Evolutionary conservation across 257 asterid genomes (phyloP).

Genomic region (Marsdenia floribunda): DNA sequence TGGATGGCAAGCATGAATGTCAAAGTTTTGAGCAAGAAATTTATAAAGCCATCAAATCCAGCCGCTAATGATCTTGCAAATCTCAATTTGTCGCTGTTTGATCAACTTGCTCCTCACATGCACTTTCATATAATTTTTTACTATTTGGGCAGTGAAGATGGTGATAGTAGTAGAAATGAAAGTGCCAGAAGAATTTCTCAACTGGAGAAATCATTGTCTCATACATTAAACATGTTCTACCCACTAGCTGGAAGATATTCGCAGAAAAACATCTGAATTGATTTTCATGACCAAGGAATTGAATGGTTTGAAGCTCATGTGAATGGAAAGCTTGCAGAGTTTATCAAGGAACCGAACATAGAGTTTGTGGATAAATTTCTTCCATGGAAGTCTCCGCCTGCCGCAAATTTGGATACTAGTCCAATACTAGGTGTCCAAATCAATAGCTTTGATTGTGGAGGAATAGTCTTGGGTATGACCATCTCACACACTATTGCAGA

Average conservation of each 20-base stretch:
- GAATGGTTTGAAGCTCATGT: constrained; percentile 18
- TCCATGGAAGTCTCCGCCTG: constrained; percentile 9
- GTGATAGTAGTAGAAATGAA: neutral
- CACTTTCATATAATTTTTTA: constrained; percentile 7
- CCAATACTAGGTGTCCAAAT: constrained; percentile 17
- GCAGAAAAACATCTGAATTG: constrained; percentile 7
- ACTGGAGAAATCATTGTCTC: constrained; percentile 19
- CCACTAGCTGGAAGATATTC: constrained; percentile 24
- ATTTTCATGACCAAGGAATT: constrained; percentile 26
- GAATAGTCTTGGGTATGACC: constrained; percentile 10
- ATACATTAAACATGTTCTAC: constrained; percentile 12
- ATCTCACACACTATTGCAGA: constrained; percentile 20
- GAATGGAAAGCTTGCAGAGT: constrained; percentile 1
- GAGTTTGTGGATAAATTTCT: constrained; percentile 11
- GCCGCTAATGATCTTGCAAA: constrained; percentile 17
- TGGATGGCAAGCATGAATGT: constrained; percentile 9
- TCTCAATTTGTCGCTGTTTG: constrained; percentile 16
- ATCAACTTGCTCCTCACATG: constrained; percentile 17
- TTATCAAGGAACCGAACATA: neutral
- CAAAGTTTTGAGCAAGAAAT: constrained; percentile 15
- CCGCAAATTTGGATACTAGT: neutral
- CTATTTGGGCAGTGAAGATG: constrained; percentile 1
- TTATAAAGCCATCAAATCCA: constrained; percentile 24
- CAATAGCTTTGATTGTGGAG: constrained; percentile 19
- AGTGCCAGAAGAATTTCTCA: constrained; percentile 4